Conservation (phyloP, 257 asterid species). For the Solanum pennellii region DNA sequence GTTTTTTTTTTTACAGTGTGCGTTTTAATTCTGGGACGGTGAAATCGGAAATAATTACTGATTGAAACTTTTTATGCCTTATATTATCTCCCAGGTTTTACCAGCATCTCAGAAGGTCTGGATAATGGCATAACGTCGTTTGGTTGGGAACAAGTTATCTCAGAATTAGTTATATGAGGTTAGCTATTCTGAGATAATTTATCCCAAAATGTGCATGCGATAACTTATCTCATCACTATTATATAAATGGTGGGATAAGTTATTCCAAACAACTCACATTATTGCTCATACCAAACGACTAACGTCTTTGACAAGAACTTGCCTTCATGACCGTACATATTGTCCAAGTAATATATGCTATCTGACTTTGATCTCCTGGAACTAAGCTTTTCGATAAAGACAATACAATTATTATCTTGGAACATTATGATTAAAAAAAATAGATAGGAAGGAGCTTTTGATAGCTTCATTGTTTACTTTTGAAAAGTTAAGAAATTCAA, state of each 20-base stretch:
- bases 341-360: not conserved
- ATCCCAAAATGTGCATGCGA: too few species aligned
- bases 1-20: not conserved
- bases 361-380: not conserved
- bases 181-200: too few species aligned
- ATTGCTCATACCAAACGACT: too few species aligned
- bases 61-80: not conserved
- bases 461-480: not conserved
- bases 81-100: not conserved
- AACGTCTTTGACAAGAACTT: not conserved
- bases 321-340: not conserved
- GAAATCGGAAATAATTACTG: not conserved
- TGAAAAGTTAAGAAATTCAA: not conserved
- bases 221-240: too few species aligned
- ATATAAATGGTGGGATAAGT: too few species aligned
- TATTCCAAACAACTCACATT: too few species aligned
- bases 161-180: too few species aligned
- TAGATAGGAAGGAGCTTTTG: not conserved
- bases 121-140: not conserved
- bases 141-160: too few species aligned
- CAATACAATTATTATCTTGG: not conserved
- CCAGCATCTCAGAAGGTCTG: not conserved
- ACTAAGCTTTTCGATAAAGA: not conserved
- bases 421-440: too few species aligned
- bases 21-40: not conserved